phyloP scores from a whole-genome alignment of 1,284 basidiomycete species.

The Ceratobasidium theobromae region DNA sequence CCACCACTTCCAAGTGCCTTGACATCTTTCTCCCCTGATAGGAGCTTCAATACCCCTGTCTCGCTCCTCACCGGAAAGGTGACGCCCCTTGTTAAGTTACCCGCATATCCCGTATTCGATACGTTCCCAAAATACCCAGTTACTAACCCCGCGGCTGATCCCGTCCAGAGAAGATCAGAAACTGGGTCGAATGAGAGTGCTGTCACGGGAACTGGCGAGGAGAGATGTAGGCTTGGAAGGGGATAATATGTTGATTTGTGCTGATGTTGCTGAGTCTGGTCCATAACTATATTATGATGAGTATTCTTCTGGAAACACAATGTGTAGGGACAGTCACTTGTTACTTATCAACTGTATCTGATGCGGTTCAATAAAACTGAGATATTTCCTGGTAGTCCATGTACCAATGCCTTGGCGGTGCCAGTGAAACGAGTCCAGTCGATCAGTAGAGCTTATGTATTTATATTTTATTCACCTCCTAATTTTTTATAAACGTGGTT shows the following conservation, averaged over 20 bases:
- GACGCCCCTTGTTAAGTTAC: constrained; percentile 58
- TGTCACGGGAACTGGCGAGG: constrained; percentile 47
- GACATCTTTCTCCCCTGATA: constrained; percentile 74
- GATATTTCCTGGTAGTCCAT: too few species aligned
- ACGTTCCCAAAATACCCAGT: constrained; percentile 64
- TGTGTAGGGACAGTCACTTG: neutral
- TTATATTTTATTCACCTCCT: too few species aligned
- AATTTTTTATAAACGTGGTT: too few species aligned
- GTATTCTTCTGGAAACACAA: neutral
- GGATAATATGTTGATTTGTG: constrained; percentile 24
- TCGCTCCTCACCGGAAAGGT: constrained; percentile 61
- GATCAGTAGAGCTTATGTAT: too few species aligned
- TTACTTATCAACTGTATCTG: constrained; percentile 3
- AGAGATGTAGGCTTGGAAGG: constrained; percentile 27
- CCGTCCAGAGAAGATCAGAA: constrained; percentile 88
- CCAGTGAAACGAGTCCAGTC: too few species aligned
- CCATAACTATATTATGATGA: constrained; percentile 1
- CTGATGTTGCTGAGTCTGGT: constrained; percentile 10
- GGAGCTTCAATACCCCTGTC: constrained; percentile 67
- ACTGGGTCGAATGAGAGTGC: constrained; percentile 86
- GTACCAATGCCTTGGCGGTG: too few species aligned
- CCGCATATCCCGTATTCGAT: constrained; percentile 48
- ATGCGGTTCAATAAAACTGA: too few species aligned
- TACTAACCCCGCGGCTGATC: constrained; percentile 72
- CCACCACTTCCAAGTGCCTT: constrained; percentile 63